Base-by-base conservation (phyloP, 371 early-diverging fungal species). In the Apophysomyces trapeziformis region DNA sequence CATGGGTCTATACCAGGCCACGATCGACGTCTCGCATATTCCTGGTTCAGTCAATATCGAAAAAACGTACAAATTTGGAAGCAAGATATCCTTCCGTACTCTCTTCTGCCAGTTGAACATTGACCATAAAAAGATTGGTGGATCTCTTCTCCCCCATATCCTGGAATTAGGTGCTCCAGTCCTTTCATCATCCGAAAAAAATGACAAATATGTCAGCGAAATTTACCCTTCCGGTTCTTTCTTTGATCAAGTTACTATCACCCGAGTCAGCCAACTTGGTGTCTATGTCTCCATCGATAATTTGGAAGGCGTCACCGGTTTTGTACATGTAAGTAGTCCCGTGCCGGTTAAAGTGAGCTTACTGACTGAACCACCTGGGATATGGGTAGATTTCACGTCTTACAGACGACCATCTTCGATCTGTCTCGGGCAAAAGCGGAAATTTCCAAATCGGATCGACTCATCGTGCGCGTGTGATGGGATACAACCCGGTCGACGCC, bases 401-500 rank as follows among this genome's bases (percentile, higher is more conserved):
- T 16, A 73, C 91, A 4, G 96, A 97, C 63, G 84, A 86, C 16
- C 86, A 72, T 44, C 60, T 89, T 43, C 74, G 82, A 12, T 64
- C 66, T 35, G 68, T 87, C 18, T 67, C 77, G 38, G 76, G 72
- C 47, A 77, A 84, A n/a, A 77, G 74, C 6, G 90, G 89, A 44
- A 82, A 79, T 36, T 94, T 77, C 73, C 76, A 75, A 36, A 60
- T 90, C 8, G 95, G 90, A 37, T 82, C 89, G 4, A 73, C 64
- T 1, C 95, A 95, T 67, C 84, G 85, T 38, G 93, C 85, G 37
- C 87, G 96, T 63, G 91, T 96, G 5, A 68, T 95, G 46, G 89
- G 90, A 4, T 90, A 89, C 69, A 94, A 92, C 44, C 81, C 89
- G 38, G 85, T 92, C 14, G 94, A 93, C 68, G 89, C 88, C 32